Percentiles rank a stretch among this genome's conserved stretches.
Evolutionary conservation across 176 grass and related monocot genomes (phyloP).

Genomic region (Oryza meridionalis): DNA sequence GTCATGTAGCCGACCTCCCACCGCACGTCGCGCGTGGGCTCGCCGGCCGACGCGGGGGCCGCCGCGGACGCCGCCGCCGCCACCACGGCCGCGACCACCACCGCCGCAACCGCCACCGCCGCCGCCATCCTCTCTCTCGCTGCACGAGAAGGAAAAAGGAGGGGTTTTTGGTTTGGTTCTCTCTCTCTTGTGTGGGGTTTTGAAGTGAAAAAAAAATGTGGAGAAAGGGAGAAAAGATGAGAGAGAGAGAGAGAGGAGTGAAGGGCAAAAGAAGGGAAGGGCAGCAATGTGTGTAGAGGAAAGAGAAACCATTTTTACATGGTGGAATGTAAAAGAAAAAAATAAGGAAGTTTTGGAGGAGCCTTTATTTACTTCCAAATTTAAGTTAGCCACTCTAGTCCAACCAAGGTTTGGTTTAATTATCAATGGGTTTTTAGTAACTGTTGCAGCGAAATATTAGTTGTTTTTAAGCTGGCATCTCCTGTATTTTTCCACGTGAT

Average conservation of each 20-base stretch:
- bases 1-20: slow-evolving; percentile 83
- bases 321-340: background rate
- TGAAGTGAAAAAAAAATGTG: background rate
- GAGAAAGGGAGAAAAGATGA: background rate
- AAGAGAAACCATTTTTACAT: background rate
- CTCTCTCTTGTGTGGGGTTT: slow-evolving; percentile 34
- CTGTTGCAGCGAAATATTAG: background rate
- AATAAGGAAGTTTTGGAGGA: slow-evolving; percentile 4
- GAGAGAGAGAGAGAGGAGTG: background rate
- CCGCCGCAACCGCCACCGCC: background rate
- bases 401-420: no score
- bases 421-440: background rate
- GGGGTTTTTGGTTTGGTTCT: slow-evolving; percentile 36
- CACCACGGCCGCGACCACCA: slow-evolving; percentile 33
- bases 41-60: background rate
- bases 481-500: no score
- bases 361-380: slow-evolving; percentile 31
- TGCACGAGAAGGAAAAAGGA: background rate
- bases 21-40: slow-evolving; percentile 31
- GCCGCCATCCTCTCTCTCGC: background rate
- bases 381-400: background rate
- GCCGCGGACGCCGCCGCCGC: slow-evolving; percentile 3
- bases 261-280: background rate
- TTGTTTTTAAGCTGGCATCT: background rate
- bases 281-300: background rate